Percentiles rank a stretch among this genome's conserved stretches.
phyloP scores from a whole-genome alignment of 2,329 filamentous ascomycete species.

The Colletotrichum shisoi region DNA sequence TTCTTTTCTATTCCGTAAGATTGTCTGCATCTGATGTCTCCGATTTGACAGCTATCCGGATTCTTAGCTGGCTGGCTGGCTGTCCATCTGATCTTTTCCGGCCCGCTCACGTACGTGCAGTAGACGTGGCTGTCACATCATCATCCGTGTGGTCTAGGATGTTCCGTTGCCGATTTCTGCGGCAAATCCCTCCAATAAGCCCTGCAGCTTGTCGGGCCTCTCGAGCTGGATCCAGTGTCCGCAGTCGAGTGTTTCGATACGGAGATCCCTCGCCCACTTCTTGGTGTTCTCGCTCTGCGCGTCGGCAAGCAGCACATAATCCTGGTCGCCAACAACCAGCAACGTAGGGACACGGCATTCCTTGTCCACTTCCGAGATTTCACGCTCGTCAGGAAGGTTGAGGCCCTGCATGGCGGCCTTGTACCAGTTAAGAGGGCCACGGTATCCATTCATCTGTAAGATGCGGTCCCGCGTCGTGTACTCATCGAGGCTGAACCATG shows the following conservation, averaged over 20 bases:
- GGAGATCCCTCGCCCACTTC: neutral
- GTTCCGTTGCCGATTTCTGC: neutral
- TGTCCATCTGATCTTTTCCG: neutral
- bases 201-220: neutral
- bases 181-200: neutral
- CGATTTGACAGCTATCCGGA: neutral
- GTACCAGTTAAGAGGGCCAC: neutral
- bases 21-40: neutral
- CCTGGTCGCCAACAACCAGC: neutral
- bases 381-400: neutral
- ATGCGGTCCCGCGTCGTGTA: neutral
- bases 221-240: neutral
- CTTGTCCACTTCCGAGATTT: neutral
- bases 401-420: neutral
- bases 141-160: neutral
- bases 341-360: neutral
- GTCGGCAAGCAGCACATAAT: neutral
- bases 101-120: neutral
- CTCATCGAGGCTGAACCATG: neutral
- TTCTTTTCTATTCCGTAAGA: neutral
- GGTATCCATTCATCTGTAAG: neutral
- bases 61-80: neutral
- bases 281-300: neutral
- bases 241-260: neutral
- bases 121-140: neutral